Evolutionary conservation across 1,284 basidiomycete species (phyloP).

Genomic region (Tetrapyrgos nigripes): DNA sequence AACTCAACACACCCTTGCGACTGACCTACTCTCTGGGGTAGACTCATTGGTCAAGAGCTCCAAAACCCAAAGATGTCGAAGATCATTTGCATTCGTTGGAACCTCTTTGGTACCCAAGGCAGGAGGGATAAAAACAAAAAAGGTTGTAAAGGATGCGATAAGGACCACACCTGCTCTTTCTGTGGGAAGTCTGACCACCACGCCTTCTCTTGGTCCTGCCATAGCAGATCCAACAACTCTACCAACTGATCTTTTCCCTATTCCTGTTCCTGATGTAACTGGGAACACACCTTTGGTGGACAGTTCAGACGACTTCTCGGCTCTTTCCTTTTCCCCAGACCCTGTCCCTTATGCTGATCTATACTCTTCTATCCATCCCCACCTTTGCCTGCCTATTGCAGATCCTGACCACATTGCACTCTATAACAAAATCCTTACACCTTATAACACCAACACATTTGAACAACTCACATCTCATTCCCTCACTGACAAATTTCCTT

Average conservation of each 20-base stretch:
- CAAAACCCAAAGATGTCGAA: neutral
- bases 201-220: too few relatives aligned
- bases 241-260: too few relatives aligned
- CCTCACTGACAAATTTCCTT: neutral
- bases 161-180: too few relatives aligned
- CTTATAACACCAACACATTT: slow-evolving; percentile 8
- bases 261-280: too few relatives aligned
- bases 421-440: slow-evolving; percentile 1
- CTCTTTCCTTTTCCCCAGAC: neutral
- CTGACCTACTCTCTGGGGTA: neutral
- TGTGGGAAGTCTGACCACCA: too few relatives aligned
- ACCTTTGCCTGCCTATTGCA: neutral
- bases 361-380: neutral
- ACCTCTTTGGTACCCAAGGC: too few relatives aligned
- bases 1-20: neutral
- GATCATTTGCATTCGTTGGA: too few relatives aligned
- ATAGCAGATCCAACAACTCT: too few relatives aligned
- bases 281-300: too few relatives aligned
- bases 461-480: neutral
- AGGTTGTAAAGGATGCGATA: too few relatives aligned
- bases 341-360: slow-evolving; percentile 6
- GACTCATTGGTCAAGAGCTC: neutral
- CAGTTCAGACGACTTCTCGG: neutral
- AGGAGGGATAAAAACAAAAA: too few relatives aligned
- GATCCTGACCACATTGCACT: neutral